Conservation (phyloP, 768 basidiomycete genomes). For the Holtermanniella nyarrowii region DNA sequence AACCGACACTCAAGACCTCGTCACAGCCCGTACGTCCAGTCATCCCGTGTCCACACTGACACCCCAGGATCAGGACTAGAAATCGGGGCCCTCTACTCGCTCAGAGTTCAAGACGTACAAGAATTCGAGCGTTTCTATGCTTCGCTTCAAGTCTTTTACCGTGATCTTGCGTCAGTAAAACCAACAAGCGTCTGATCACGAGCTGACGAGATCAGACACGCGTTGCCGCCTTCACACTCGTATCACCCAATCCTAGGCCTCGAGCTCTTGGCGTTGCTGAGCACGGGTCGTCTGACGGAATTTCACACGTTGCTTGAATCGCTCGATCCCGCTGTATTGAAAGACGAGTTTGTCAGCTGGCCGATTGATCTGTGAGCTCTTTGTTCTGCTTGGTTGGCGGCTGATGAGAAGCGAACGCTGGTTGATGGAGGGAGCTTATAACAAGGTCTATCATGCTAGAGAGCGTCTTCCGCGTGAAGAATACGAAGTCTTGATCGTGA, state of each 20-base stretch:
- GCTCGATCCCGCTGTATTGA: conserved; percentile 44
- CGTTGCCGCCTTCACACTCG: conserved; percentile 73
- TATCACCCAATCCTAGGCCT: conserved; percentile 84
- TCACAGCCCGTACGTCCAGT: conserved; percentile 20
- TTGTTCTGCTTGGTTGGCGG: background rate
- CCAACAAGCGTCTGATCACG: no score
- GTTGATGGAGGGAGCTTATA: conserved; percentile 98
- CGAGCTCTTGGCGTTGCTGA: conserved; percentile 86
- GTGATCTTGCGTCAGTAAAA: conserved; percentile 6
- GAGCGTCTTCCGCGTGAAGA: conserved; percentile 87
- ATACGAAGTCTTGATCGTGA: conserved; percentile 87
- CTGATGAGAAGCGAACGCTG: conserved; percentile 55
- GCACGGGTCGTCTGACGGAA: conserved; percentile 81
- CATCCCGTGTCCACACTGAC: background rate
- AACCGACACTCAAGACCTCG: conserved; percentile 19
- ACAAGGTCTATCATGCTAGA: conserved; percentile 92
- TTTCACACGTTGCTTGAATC: conserved; percentile 96
- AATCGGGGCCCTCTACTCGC: conserved; percentile 88
- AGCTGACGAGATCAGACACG: no score
- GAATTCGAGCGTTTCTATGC: conserved; percentile 86
- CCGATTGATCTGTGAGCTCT: conserved; percentile 36
- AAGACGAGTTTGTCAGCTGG: conserved; percentile 36
- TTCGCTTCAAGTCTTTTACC: conserved; percentile 24
- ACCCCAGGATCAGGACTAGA: conserved; percentile 80
- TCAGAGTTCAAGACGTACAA: conserved; percentile 75